phyloP scores from a whole-genome alignment of 2,329 filamentous ascomycete species.

The Botrytis cinerea region DNA sequence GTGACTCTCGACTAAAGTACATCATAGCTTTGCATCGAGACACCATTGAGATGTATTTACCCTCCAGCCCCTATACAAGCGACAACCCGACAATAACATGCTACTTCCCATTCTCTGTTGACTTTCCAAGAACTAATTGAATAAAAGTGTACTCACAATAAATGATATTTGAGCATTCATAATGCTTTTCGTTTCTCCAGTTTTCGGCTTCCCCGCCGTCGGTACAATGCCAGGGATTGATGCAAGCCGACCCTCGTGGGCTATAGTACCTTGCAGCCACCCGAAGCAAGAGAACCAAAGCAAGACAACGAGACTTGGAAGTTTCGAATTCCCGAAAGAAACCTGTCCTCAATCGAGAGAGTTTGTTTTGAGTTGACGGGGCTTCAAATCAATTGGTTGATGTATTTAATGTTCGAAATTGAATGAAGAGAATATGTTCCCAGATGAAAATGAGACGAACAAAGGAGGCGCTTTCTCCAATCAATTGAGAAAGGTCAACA shows the following conservation, averaged over 20 bases:
- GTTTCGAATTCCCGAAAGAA: slow-evolving; percentile 3
- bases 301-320: slow-evolving; percentile 10
- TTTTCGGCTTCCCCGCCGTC: slow-evolving; percentile 28
- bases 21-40: slow-evolving; percentile 8
- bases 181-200: slow-evolving; percentile 35
- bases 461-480: slow-evolving; percentile 6
- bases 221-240: slow-evolving; percentile 31
- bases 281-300: slow-evolving; percentile 27
- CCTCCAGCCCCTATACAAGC: slow-evolving; percentile 15
- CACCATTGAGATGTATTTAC: slow-evolving; percentile 14
- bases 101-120: neutral
- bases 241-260: slow-evolving; percentile 35
- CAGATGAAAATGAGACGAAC: neutral
- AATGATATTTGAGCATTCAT: slow-evolving; percentile 62
- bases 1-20: neutral
- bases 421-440: neutral
- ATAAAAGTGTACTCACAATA: slow-evolving; percentile 49
- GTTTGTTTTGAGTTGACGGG: neutral
- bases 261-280: slow-evolving; percentile 40
- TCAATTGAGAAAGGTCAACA: slow-evolving; percentile 13
- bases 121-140: neutral
- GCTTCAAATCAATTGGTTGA: slow-evolving; percentile 1
- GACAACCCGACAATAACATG: slow-evolving; percentile 17
- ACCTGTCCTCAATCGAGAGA: neutral
- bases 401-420: neutral